Base-by-base conservation (phyloP, 768 basidiomycete genomes). In the Podaxis sp. region DNA sequence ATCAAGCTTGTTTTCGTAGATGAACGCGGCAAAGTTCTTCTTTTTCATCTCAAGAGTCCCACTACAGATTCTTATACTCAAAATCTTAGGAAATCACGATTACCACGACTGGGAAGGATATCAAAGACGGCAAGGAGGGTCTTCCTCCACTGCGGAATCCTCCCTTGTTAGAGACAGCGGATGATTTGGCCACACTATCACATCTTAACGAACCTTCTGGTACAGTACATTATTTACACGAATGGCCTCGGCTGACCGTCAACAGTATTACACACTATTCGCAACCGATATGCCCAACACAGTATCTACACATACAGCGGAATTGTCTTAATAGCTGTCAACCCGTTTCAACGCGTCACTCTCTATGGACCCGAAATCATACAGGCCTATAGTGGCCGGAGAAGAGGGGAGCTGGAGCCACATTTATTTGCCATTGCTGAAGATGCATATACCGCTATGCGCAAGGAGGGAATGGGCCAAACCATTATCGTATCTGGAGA, bases 401-500 rank as follows among this genome's bases (percentile, higher is more conserved):
- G 86, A 69, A 88, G 95, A 72, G 96, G 96, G 42, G 97, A 98
- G 62, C 80, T 98, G 37, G 97, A 98, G 69, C 97, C 97, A 1
- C 97, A 99, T 78, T 73, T 99, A 64, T 99, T 98, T 74, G 97
- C 97, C 21, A 99, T 99, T 66, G 97, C 97, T 9, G 97, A 99
- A 74, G 97, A 98, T 79, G 97, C 97, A 62, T 93, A 98, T 72
- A 95, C 95, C 11, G 92, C 93, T 58, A 98, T 98, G 97, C 84
- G 92, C 63, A 89, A 89, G 72, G 89, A 98, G 67, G 85, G 91
- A 62, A 86, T 89, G 75, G 95, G 98, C 63, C 97, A 99, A 76
- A 99, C 97, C 4, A 98, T 99, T 70, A 97, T 99, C 65, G 97
- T 99, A 62, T 94, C 91, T 36, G 97, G 97, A 66, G 97, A 99